Evolutionary conservation across 345 rosid genomes (phyloP).

Genomic region (Eucalyptus microcorys): DNA sequence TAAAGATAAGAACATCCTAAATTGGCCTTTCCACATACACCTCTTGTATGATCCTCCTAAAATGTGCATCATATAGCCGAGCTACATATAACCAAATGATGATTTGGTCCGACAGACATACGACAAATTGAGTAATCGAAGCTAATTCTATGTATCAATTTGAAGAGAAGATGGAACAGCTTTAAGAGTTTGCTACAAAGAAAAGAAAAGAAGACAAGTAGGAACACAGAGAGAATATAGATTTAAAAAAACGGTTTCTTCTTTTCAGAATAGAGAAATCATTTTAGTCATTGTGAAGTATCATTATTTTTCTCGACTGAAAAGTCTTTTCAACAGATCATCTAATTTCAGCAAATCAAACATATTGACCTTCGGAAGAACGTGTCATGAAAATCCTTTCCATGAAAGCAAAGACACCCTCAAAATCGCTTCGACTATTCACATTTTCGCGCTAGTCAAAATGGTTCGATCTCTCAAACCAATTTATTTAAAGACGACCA

Average conservation of each 20-base stretch:
- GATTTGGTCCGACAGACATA: background rate
- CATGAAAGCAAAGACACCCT: background rate
- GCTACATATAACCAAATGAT: background rate
- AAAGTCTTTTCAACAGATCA: background rate
- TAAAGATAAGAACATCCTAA: background rate
- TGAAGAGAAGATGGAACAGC: background rate
- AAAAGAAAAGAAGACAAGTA: background rate
- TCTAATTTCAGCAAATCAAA: background rate
- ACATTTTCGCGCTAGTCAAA: background rate
- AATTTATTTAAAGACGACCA: background rate
- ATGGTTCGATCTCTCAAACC: background rate
- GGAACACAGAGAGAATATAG: background rate
- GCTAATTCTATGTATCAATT: background rate
- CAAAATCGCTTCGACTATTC: background rate
- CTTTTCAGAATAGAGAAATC: background rate
- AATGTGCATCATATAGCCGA: background rate
- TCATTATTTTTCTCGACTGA: background rate
- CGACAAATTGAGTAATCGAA: background rate
- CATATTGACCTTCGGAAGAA: rapidly evolving
- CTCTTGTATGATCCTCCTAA: background rate
- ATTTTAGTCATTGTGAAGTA: too few species aligned
- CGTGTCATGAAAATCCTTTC: background rate
- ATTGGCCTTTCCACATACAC: background rate
- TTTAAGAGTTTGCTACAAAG: background rate
- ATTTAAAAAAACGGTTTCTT: too few species aligned